Conservation (phyloP, 108 stramenopile genomes). For the Fistulifera solaris region DNA sequence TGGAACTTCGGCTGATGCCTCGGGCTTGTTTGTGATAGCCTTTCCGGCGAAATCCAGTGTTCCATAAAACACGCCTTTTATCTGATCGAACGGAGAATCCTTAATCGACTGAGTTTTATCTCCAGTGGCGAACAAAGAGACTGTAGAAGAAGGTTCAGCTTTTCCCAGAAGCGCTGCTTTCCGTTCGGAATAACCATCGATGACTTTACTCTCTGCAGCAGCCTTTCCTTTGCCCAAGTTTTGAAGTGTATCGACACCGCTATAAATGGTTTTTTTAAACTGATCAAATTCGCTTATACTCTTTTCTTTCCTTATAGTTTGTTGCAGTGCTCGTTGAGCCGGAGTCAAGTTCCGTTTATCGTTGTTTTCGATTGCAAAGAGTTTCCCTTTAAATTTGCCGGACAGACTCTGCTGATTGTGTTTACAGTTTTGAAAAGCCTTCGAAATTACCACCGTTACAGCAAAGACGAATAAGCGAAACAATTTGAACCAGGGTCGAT, state of each 20-base stretch:
- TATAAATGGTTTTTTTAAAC: too few relatives aligned
- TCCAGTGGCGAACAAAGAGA: not conserved
- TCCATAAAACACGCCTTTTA: not conserved
- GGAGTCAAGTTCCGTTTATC: too few relatives aligned
- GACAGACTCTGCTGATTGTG: not conserved
- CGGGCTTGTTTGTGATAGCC: not conserved
- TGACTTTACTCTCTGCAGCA: not conserved
- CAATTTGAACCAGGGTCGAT: too few relatives aligned
- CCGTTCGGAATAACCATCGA: not conserved
- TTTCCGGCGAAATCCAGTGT: not conserved
- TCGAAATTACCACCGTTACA: too few relatives aligned
- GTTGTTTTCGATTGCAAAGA: too few relatives aligned
- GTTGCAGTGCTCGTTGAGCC: too few relatives aligned
- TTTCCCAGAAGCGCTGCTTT: not conserved
- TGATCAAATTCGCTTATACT: too few relatives aligned
- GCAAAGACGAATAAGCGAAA: too few relatives aligned
- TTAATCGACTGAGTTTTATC: not conserved
- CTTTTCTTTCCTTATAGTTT: too few relatives aligned
- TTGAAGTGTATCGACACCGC: too few relatives aligned
- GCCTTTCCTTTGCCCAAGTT: not conserved
- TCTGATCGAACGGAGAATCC: slow-evolving; percentile 4
- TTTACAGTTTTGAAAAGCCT: not conserved
- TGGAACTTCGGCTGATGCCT: not conserved
- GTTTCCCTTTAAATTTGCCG: too few relatives aligned
- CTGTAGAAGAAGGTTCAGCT: not conserved